These are phyloP conservation scores for Copromyces sp. DNA, from an alignment of 495 filamentous ascomycete genomes.

Conservation along the genomic window DNA sequence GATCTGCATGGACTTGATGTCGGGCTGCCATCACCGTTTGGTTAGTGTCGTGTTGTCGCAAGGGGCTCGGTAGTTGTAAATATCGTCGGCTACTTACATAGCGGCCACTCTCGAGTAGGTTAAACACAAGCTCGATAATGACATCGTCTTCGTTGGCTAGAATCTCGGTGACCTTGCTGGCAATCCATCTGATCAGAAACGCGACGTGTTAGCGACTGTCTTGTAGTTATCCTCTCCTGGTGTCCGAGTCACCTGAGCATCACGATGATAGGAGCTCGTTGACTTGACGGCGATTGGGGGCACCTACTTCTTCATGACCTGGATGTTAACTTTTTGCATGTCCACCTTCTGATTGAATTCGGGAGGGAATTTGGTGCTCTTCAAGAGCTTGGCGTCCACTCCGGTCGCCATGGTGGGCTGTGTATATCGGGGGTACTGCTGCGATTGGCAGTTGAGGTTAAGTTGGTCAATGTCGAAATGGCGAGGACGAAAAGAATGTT, in stretches of 20 bases:
- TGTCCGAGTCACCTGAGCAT: background rate
- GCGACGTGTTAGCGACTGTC: conserved; percentile 4
- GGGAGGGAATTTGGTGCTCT: conserved; percentile 83
- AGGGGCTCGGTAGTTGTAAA: background rate
- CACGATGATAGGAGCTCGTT: background rate
- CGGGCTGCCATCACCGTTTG: conserved; percentile 49
- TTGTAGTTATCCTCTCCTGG: background rate
- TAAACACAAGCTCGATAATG: conserved; percentile 85
- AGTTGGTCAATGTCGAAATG: background rate
- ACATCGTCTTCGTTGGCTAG: conserved; percentile 89
- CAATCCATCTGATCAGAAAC: conserved; percentile 66
- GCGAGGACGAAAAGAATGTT: background rate
- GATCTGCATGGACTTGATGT: conserved; percentile 90
- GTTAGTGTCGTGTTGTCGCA: background rate
- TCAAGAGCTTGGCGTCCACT: conserved; percentile 78
- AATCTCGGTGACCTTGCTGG: conserved; percentile 73
- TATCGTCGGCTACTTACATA: conserved; percentile 48
- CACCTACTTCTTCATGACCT: conserved; percentile 90
- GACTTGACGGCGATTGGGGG: background rate
- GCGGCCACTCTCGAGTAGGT: conserved; percentile 69
- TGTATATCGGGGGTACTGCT: background rate
- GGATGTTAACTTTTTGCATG: conserved; percentile 91
- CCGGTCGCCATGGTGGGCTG: conserved; percentile 50
- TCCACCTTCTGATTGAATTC: conserved; percentile 96
- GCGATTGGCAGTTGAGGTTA: background rate